These are phyloP conservation scores for Tripidium arundinaceum DNA, from an alignment of 202 grass and related monocot genomes.

Conservation along the genomic window DNA sequence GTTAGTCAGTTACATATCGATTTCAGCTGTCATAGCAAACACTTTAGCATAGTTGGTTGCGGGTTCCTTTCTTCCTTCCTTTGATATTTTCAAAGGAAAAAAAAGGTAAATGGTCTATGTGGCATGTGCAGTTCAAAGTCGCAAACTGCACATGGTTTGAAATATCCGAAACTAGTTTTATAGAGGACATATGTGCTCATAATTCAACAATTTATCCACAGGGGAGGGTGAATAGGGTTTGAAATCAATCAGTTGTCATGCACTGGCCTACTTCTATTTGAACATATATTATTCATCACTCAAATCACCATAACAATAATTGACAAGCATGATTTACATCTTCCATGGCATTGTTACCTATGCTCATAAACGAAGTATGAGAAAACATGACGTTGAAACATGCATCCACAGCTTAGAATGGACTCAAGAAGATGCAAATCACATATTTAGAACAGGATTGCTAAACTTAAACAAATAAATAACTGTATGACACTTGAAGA, in stretches of 20 bases:
- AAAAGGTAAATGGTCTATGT: background rate
- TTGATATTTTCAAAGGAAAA: background rate
- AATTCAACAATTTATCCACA: slow-evolving; percentile 25
- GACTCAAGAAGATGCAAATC: background rate
- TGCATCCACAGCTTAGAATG: background rate
- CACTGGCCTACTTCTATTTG: background rate
- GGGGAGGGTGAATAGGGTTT: background rate
- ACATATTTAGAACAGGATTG: background rate
- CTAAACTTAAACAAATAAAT: background rate
- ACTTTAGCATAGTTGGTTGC: background rate
- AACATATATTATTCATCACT: slow-evolving; percentile 12
- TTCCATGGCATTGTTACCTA: background rate
- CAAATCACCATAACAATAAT: background rate
- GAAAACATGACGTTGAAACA: background rate
- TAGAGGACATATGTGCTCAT: background rate
- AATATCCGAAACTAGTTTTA: background rate
- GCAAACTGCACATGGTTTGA: slow-evolving; percentile 18
- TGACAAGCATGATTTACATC: slow-evolving; percentile 4
- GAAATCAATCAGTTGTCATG: slow-evolving; percentile 3
- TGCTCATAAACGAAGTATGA: background rate
- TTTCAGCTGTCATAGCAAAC: slow-evolving; percentile 8
- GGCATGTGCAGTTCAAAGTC: background rate
- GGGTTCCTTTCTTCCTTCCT: background rate
- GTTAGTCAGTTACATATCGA: slow-evolving; percentile 3
- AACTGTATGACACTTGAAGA: background rate